A percentile compares a stretch with the other conserved stretches of the same genome.
Conservation (phyloP, 192 early-diverging fungal species). For the Geranomyces michiganensis region DNA sequence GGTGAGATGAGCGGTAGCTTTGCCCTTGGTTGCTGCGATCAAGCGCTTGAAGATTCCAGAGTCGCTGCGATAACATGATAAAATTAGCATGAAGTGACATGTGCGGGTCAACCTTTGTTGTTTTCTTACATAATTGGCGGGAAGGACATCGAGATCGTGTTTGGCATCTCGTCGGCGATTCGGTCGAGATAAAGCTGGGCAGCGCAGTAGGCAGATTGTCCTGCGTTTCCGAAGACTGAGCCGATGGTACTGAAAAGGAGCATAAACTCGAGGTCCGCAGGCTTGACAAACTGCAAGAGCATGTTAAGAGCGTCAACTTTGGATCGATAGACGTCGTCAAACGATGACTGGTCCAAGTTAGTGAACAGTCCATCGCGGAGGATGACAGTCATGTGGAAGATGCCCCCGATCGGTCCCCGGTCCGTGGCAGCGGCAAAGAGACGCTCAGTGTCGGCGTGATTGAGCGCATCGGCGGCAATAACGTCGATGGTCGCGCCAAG, state of each 20-base stretch:
- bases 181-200: conserved; percentile 16
- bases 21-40: neutral
- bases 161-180: conserved; percentile 17
- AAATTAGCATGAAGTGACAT: too few relatives aligned
- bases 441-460: conserved; percentile 5
- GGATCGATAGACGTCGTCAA: conserved; percentile 19
- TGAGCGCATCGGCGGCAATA: conserved; percentile 27
- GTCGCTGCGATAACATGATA: neutral
- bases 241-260: conserved; percentile 4
- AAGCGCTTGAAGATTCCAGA: conserved; percentile 19
- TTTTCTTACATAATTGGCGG: conserved; percentile 10
- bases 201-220: conserved; percentile 10
- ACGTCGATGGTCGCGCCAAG: neutral
- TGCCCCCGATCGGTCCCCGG: conserved; percentile 27
- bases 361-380: conserved; percentile 24
- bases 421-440: conserved; percentile 2
- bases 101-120: too few relatives aligned
- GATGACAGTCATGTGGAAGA: conserved; percentile 34
- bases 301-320: conserved; percentile 24
- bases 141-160: conserved; percentile 24
- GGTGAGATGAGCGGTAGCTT: neutral
- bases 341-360: conserved; percentile 13
- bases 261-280: neutral
- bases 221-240: conserved; percentile 13
- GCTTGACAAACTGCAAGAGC: neutral